phyloP scores from a whole-genome alignment of 108 stramenopile genomes.

The Parmales sp. region DNA sequence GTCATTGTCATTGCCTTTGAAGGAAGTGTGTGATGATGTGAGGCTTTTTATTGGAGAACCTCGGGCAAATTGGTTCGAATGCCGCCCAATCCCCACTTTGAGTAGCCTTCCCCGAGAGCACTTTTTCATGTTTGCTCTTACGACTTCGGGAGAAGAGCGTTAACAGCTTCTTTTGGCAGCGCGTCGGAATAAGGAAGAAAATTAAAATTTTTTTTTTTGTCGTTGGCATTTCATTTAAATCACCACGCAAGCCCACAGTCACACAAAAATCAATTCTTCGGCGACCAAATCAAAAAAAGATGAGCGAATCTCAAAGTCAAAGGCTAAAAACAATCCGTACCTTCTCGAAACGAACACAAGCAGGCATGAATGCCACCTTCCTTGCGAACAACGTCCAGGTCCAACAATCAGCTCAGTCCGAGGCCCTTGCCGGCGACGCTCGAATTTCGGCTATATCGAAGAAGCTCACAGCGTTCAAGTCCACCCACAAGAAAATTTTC shows the following conservation, averaged over 20 bases:
- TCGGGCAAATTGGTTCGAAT: neutral
- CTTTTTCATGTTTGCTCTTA: neutral
- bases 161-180: neutral
- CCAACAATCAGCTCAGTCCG: neutral
- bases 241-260: no score
- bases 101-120: neutral
- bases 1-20: neutral
- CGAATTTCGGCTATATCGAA: neutral
- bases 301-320: neutral
- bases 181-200: neutral
- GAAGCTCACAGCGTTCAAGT: neutral
- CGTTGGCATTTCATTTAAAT: neutral
- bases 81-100: neutral
- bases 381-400: neutral
- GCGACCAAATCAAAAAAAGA: no score
- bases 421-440: neutral
- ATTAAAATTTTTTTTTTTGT: neutral
- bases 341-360: neutral
- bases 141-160: neutral
- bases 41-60: neutral
- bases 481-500: neutral
- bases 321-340: neutral
- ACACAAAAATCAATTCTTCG: no score
- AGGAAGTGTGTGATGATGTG: no score
- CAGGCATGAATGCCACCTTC: neutral